Evolutionary conservation across 768 basidiomycete genomes (phyloP).

Genomic region (Leccinum pellstonianum): DNA sequence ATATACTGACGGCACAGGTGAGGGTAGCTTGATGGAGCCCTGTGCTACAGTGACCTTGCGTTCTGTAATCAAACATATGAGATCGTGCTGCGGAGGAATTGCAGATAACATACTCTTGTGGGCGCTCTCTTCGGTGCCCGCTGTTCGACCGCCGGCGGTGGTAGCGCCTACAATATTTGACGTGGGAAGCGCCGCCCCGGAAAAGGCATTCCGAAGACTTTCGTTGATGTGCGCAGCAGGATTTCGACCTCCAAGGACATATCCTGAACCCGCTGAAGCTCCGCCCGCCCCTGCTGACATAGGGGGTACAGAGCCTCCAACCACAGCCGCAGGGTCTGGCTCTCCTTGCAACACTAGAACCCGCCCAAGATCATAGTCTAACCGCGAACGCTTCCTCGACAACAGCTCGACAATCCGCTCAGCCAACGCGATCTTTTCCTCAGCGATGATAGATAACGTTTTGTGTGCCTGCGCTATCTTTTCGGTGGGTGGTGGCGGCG

Average conservation of each 20-base stretch:
- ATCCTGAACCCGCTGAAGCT: constrained; percentile 20
- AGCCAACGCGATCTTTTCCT: constrained; percentile 45
- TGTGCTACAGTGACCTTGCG: constrained; percentile 30
- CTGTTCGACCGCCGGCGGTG: constrained; percentile 15
- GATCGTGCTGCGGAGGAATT: neutral
- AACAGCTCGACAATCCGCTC: constrained; percentile 45
- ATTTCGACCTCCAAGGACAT: constrained; percentile 37
- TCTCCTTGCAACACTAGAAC: constrained; percentile 48
- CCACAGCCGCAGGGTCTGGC: constrained; percentile 34
- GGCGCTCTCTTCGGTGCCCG: constrained; percentile 25
- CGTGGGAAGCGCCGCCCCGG: constrained; percentile 27
- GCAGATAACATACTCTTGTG: constrained; percentile 28
- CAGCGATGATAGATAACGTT: constrained; percentile 33
- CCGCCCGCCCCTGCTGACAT: constrained; percentile 14
- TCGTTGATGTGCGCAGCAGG: constrained; percentile 42
- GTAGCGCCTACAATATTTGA: constrained; percentile 5
- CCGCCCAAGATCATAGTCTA: constrained; percentile 46
- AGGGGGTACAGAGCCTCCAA: constrained; percentile 28
- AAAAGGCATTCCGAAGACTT: constrained; percentile 37
- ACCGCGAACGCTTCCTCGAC: constrained; percentile 43
- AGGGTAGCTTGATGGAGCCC: constrained; percentile 35
- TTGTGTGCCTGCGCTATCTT: constrained; percentile 31
- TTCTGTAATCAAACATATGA: constrained; percentile 20
- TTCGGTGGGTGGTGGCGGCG: constrained; percentile 26
- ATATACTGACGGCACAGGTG: constrained; percentile 34